Conservation (phyloP, 2,329 filamentous ascomycete genomes). For the Tricladium varicosporioides region DNA sequence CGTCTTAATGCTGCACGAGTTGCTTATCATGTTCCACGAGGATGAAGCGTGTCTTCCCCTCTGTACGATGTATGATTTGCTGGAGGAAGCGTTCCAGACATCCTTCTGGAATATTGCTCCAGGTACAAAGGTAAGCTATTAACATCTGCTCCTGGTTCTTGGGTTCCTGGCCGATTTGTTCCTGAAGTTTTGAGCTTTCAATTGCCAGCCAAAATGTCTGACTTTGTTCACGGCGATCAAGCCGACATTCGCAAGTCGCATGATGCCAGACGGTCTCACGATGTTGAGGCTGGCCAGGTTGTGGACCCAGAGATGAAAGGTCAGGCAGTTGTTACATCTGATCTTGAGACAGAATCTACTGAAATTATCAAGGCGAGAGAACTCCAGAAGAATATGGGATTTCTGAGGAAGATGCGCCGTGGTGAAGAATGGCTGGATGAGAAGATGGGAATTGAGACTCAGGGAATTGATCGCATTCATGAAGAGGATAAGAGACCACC, state of each 20-base stretch:
- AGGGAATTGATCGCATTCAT: slow-evolving; percentile 46
- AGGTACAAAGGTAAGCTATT: not conserved
- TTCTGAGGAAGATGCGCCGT: slow-evolving; percentile 30
- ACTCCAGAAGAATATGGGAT: slow-evolving; percentile 21
- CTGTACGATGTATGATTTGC: not conserved
- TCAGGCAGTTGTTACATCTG: not conserved
- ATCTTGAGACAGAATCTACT: slow-evolving; percentile 1
- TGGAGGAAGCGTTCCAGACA: not conserved
- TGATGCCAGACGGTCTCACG: slow-evolving; percentile 19
- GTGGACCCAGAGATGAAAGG: slow-evolving; percentile 11
- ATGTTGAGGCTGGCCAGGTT: slow-evolving; percentile 23
- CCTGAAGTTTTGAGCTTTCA: not conserved
- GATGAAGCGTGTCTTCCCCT: not conserved
- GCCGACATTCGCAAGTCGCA: slow-evolving; percentile 23
- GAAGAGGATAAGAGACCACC: slow-evolving; percentile 43
- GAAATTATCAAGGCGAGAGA: slow-evolving; percentile 26
- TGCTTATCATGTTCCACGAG: not conserved
- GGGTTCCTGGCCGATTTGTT: not conserved
- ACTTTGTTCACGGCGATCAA: slow-evolving; percentile 30
- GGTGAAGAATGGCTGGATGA: slow-evolving; percentile 42
- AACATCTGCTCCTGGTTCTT: not conserved
- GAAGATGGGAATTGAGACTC: slow-evolving; percentile 46
- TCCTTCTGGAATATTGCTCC: not conserved
- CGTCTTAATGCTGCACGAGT: not conserved
- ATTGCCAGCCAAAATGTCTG: slow-evolving; percentile 13